Conservation (phyloP, 2,329 filamentous ascomycete species). For the Fusarium chlamydosporum region DNA sequence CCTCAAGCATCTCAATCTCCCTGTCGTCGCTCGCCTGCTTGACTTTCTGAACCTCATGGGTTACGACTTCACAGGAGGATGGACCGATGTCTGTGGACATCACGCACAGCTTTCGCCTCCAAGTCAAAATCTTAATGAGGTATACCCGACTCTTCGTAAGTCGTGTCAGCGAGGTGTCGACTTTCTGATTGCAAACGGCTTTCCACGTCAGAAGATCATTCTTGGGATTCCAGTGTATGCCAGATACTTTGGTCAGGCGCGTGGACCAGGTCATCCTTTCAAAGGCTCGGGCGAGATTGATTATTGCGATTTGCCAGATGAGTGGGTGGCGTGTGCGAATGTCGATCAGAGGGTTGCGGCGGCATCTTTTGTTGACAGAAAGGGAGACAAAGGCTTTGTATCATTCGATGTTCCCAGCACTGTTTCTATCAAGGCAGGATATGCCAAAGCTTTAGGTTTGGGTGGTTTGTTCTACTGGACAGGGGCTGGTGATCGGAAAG, state of each 20-base stretch:
- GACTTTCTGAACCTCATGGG: constrained; percentile 78
- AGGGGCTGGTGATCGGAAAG: constrained; percentile 70
- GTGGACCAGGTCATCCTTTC: constrained; percentile 67
- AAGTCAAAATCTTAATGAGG: constrained; percentile 38
- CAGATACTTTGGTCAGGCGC: constrained; percentile 70
- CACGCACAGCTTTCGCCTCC: constrained; percentile 73
- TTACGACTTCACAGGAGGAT: constrained; percentile 77
- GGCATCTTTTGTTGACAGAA: constrained; percentile 67
- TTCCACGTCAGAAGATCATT: constrained; percentile 70
- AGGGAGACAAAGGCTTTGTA: constrained; percentile 65
- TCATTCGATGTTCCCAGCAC: constrained; percentile 75
- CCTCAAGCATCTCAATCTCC: constrained; percentile 71
- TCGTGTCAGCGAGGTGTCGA: constrained; percentile 70
- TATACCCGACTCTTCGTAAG: constrained; percentile 50
- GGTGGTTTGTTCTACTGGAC: constrained; percentile 80
- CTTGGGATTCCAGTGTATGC: constrained; percentile 76
- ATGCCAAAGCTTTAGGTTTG: constrained; percentile 67
- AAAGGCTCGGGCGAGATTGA: constrained; percentile 68
- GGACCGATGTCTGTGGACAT: constrained; percentile 72
- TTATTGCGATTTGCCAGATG: constrained; percentile 71
- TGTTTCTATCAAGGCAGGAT: constrained; percentile 72
- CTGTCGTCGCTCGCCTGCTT: constrained; percentile 64
- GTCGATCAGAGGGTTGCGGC: constrained; percentile 68
- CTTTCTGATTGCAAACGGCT: constrained; percentile 67
- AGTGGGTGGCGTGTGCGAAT: constrained; percentile 58